Percentiles rank a stretch among this genome's conserved stretches.
Evolutionary conservation across 305 asterid species (phyloP).

Genomic region (Andrographis paniculata): DNA sequence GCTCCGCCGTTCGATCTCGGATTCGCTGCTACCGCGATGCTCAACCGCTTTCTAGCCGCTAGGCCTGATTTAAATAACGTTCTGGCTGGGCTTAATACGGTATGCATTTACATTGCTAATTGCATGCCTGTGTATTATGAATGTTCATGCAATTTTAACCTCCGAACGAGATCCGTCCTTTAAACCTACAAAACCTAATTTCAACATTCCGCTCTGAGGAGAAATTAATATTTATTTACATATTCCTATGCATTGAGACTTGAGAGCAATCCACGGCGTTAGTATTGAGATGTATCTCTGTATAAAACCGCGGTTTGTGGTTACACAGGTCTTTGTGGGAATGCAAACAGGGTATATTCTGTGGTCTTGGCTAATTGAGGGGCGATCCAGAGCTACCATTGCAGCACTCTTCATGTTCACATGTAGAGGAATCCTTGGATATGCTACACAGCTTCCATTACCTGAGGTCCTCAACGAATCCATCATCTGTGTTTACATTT

Average conservation of each 20-base stretch:
- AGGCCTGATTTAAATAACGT: conserved; percentile 59
- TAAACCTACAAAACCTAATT: not conserved
- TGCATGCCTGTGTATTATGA: not conserved
- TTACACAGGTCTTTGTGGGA: conserved; percentile 54
- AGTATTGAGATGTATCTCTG: not conserved
- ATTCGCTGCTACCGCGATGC: conserved; percentile 47
- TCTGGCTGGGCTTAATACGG: conserved; percentile 92
- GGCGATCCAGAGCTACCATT: conserved; percentile 73
- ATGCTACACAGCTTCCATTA: conserved; percentile 78
- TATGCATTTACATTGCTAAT: not conserved
- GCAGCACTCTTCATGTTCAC: conserved; percentile 92
- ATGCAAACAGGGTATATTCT: conserved; percentile 75
- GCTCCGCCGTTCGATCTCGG: conserved; percentile 86
- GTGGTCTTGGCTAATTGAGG: conserved; percentile 80
- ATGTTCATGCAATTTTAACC: not conserved
- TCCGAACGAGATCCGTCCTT: not conserved
- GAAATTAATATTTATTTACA: no score
- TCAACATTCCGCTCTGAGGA: no score
- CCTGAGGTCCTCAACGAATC: conserved; percentile 47
- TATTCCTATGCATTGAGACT: no score
- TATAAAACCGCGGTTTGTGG: not conserved
- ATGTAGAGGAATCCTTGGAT: conserved; percentile 86
- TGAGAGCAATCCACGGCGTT: no score
- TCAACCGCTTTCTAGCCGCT: conserved; percentile 61
- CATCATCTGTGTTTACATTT: not conserved